Conservation (phyloP, 2,329 filamentous ascomycete species). For the Fusarium pininemorale region DNA sequence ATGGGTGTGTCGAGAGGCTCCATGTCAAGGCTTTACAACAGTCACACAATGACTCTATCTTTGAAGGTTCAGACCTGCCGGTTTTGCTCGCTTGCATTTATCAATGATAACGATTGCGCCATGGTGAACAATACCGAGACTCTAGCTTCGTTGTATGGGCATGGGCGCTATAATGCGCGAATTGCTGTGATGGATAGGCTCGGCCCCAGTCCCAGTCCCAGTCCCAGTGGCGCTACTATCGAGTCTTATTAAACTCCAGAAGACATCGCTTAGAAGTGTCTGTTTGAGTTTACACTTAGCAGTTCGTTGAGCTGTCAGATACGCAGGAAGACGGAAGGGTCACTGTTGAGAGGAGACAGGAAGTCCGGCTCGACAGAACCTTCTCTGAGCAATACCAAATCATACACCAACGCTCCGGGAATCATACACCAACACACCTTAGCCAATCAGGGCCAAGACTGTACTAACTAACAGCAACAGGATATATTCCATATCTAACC, state of each 20-base stretch:
- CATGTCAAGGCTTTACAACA: constrained; percentile 2
- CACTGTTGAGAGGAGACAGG: background rate
- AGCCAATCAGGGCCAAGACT: too few species aligned
- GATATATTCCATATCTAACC: too few species aligned
- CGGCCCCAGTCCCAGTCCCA: background rate
- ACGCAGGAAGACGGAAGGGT: constrained; percentile 1
- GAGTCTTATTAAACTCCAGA: constrained; percentile 13
- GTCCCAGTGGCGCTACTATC: constrained; percentile 7
- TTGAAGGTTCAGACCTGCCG: constrained; percentile 16
- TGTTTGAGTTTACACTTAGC: constrained; percentile 26
- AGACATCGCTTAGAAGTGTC: background rate
- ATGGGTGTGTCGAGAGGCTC: background rate
- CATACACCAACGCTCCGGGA: too few species aligned
- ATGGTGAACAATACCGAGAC: constrained; percentile 4
- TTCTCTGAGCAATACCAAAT: background rate
- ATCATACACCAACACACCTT: too few species aligned
- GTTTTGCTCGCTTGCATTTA: constrained; percentile 27
- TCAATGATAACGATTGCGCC: constrained; percentile 5
- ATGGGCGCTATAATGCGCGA: constrained; percentile 15
- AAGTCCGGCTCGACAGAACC: background rate
- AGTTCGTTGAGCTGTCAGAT: constrained; percentile 26
- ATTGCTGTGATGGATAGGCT: background rate
- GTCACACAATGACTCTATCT: background rate
- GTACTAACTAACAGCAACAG: too few species aligned
- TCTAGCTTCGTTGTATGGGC: constrained; percentile 14